Base-by-base conservation (phyloP, 2,329 filamentous ascomycete genomes). In the Hymenoscyphus occultus region DNA sequence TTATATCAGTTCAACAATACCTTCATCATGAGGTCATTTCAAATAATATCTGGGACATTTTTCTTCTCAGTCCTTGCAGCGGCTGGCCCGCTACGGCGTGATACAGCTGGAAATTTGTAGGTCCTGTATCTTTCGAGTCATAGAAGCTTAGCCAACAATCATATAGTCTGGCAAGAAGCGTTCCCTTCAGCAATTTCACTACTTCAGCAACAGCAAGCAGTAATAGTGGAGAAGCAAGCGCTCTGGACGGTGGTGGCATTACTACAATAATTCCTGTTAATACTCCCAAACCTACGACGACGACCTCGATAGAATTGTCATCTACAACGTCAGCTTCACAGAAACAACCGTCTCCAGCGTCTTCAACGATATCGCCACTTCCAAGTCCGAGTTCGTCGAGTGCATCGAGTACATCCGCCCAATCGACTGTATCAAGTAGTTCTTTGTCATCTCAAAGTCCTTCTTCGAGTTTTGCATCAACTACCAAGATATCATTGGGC, bases 71-170 rank as follows among this genome's bases (percentile, higher is more conserved):
- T 56, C 28, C 59, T 70, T 22, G 67, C 40, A 56, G 65, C 65
- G 61, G 71, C 71, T 51, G 71, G 71, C 31, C 71, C 70, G 60
- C 48, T 73, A 32, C 64, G 67, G 32, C 67, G 67, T 22, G 66
- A 65, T 59, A 56, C 39, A 31, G 40, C 59, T 62, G 54, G 56
- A 48, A 68, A 48, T 59, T 40, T 65, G 71, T 71, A 65, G 60
- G 71, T 57, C 12, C n/a, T 45, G 39, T 28, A 39, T 28, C 28
- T 13, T 51, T n/a, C 45, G 35, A 10, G 6, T 19, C 45, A 51
- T 51, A 22, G 19, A 28, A 6, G n/a, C 22, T 22, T 39, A 5
- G 63, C 64, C 61, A 39, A 64, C 58, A 57, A 56, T 39, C n/a
- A 42, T 56, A 51, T 45, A 51, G 45, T 19, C 45, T 51, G 19